Conservation (phyloP, 768 basidiomycete species). For the Pleurotus djamor region DNA sequence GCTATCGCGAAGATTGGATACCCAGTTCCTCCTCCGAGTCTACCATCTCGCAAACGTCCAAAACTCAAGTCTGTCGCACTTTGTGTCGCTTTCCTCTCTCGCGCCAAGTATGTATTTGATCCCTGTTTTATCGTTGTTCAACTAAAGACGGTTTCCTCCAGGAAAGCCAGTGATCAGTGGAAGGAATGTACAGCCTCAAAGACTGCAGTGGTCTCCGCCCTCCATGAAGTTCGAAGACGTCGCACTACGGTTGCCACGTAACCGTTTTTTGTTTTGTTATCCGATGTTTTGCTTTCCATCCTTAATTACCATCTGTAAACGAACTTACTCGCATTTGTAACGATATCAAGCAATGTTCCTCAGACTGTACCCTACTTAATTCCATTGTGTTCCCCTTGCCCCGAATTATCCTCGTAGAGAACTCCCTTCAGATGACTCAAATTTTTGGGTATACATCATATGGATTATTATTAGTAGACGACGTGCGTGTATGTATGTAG, state of each 20-base stretch:
- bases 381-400: conserved; percentile 7
- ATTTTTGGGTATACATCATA: too few relatives aligned
- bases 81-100: conserved; percentile 62
- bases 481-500: too few relatives aligned
- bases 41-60: conserved; percentile 35
- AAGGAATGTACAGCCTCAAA: conserved; percentile 58
- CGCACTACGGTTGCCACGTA: conserved; percentile 28
- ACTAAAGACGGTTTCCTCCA: conserved; percentile 19
- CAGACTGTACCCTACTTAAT: conserved; percentile 9
- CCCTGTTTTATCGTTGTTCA: not conserved
- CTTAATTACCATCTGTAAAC: not conserved
- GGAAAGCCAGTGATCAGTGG: conserved; percentile 64
- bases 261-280: conserved; percentile 7
- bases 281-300: conserved; percentile 5
- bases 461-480: too few relatives aligned
- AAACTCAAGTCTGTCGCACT: conserved; percentile 57
- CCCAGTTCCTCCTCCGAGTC: conserved; percentile 35
- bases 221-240: conserved; percentile 67
- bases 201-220: conserved; percentile 58
- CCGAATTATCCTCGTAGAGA: conserved; percentile 10
- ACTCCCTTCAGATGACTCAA: too few relatives aligned
- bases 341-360: conserved; percentile 17
- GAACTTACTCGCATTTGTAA: not conserved
- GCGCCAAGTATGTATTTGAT: conserved; percentile 50
- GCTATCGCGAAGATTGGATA: conserved; percentile 78